Evolutionary conservation across 1,139 yeast genomes (phyloP), one percentile per base, ranked within the genome.

Genomic region (Arxiozyma bovina): DNA sequence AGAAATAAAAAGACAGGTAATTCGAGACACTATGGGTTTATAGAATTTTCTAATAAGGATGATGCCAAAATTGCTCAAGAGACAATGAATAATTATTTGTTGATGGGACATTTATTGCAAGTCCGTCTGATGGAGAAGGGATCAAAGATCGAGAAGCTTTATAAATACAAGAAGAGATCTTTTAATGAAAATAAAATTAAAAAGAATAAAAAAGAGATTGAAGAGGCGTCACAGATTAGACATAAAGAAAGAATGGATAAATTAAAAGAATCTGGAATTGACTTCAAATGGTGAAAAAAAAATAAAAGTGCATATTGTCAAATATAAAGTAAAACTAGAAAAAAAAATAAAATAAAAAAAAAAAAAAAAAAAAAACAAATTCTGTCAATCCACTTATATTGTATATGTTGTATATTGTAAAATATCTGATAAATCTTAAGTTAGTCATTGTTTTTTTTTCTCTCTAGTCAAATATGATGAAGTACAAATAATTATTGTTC

Each of bases 11-110:
- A 85, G 70, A 84, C 96, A 3, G 99, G 99, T 50, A 82, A 84
- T 58, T 85, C 96, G 22, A 91, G 90, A 74, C 98, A 91, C 72
- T 94, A 84, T 70, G 99, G 91, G 15, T 93, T 88, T 70, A 75
- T 93, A 54, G 97, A 91, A 72, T 93, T 93, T 66, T 81, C 78
- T 51, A 78, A 82, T 57, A 69, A 72, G 44, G 87, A 83, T 51
- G 95, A 87, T 57, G 98, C 98, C 52, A 79, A 82, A 61, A 77
- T 90, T 57, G 99, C 96, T 1, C 87, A 87, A 58, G 98, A 93
- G 63, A 83, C 98, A 52, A 93, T 93, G 99, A 85, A 93, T 73
- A 93, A 93, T 72, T 93, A 93, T 67, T 78, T 93, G 61, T 72
- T 93, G 55, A 85, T 87, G 73, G 96, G 96, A 15, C 98, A 91